Conservation (phyloP, 495 filamentous ascomycete species). For the Lepraria neglecta region DNA sequence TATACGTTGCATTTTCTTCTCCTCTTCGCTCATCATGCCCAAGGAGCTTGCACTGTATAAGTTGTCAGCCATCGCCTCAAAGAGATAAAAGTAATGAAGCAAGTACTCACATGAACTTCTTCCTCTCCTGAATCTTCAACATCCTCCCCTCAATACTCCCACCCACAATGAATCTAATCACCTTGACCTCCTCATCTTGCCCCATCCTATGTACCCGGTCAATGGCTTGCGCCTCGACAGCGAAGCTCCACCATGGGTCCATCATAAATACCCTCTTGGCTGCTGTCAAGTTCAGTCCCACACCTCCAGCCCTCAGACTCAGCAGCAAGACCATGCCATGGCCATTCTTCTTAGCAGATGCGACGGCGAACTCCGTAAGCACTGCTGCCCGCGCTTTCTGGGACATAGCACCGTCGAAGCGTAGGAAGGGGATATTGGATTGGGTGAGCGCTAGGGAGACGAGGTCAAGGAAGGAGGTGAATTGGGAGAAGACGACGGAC, state of each 20-base stretch:
- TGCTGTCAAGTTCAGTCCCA: slow-evolving; percentile 85
- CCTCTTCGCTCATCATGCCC: slow-evolving; percentile 89
- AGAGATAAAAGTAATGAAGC: slow-evolving; percentile 1
- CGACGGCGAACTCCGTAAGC: slow-evolving; percentile 56
- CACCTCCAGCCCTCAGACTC: slow-evolving; percentile 83
- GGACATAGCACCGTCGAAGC: slow-evolving; percentile 84
- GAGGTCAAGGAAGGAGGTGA: slow-evolving; percentile 91
- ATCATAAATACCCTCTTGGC: slow-evolving; percentile 92
- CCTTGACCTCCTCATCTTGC: slow-evolving; percentile 76
- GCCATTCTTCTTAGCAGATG: slow-evolving; percentile 28
- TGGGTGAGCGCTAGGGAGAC: slow-evolving; percentile 69
- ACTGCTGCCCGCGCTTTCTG: slow-evolving; percentile 77
- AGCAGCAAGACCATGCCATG: slow-evolving; percentile 61
- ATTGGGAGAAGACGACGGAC: slow-evolving; percentile 91
- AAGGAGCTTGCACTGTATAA: slow-evolving; percentile 70
- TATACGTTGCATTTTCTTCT: slow-evolving; percentile 81
- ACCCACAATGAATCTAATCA: slow-evolving; percentile 79
- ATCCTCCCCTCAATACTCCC: slow-evolving; percentile 92
- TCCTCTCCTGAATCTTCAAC: slow-evolving; percentile 87
- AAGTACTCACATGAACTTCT: slow-evolving; percentile 78
- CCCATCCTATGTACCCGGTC: slow-evolving; percentile 99
- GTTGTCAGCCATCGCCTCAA: slow-evolving; percentile 10
- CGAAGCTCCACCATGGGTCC: slow-evolving; percentile 99
- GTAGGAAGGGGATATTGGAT: slow-evolving; percentile 68
- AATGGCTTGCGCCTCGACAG: slow-evolving; percentile 94